phyloP scores from a whole-genome alignment of 805 yeast genomes.

The Hanseniaspora lindneri region DNA sequence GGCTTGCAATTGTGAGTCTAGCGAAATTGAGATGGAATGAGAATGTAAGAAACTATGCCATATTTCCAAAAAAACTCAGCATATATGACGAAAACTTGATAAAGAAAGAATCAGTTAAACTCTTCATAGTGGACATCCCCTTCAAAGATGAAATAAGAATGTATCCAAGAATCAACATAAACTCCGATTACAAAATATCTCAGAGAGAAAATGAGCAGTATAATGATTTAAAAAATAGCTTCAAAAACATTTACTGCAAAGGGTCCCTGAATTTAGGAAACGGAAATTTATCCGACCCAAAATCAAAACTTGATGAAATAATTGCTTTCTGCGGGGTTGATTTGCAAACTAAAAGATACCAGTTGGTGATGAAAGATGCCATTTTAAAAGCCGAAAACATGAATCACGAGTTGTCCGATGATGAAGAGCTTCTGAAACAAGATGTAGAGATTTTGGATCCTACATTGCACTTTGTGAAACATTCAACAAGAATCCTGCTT shows the following conservation, averaged over 20 bases:
- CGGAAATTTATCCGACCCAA: too few species aligned
- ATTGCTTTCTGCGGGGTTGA: neutral
- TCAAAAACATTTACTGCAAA: neutral
- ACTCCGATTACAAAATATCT: constrained; percentile 6
- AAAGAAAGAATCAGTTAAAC: neutral
- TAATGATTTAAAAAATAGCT: neutral
- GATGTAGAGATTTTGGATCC: neutral
- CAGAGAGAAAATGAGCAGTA: neutral
- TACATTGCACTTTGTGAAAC: neutral
- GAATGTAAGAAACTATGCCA: constrained; percentile 7
- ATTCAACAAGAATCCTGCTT: neutral
- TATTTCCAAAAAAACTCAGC: neutral
- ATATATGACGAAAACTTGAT: neutral
- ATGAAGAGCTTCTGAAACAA: neutral
- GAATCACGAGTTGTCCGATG: neutral
- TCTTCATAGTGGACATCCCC: constrained; percentile 1
- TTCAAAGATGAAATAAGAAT: constrained; percentile 10
- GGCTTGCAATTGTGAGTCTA: neutral
- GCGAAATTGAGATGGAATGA: neutral
- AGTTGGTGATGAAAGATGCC: neutral
- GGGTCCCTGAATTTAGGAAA: neutral
- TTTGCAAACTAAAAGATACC: constrained; percentile 1
- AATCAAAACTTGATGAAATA: neutral
- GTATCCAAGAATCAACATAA: constrained; percentile 3
- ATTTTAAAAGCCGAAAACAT: neutral